Evolutionary conservation across 805 yeast species (phyloP), one percentile per base, ranked within the genome.

Genomic region (Wickerhamia fluorescens): DNA sequence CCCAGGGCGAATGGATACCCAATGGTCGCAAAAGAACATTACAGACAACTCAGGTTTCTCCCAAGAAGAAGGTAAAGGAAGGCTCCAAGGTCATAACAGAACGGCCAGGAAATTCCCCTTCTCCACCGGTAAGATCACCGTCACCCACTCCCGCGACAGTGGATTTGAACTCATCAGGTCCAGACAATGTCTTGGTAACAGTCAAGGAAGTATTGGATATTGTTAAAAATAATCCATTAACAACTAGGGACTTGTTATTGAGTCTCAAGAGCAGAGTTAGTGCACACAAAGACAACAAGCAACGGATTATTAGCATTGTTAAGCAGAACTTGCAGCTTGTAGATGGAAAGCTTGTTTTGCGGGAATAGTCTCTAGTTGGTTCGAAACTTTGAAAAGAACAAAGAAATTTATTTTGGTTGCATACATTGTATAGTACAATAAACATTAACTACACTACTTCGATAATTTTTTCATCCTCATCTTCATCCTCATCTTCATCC

Each of bases 1-100:
- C 92, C 2, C 58, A 51, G 12, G 95, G 95, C 16, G 83, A 76
- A 30, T 88, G 96, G 96, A 79, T 79, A 53, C 89, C 95, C 14
- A 63, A 62, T 7, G 64, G 63, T 37, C 70, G 55, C 16, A 59
- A 58, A 34, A 47, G 66, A 28, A 70, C 69, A 43, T 64, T 63
- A 34, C 45, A 55, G 14, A 67, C 61, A 33, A 25, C 45, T 5
- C 52, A 45, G 11, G 31, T 40, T 5, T 43, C 52, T 7, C 27
- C 49, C 7, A 63, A 57, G 35, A 58, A 53, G 36, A 35, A 34
- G 29, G 33, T 28, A 31, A 51, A 41, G 23, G 35, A 25, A n/a
- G 33, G 28, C 8, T 14, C 29, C 31, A 16, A 25, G n/a, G n/a
- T n/a, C n/a, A n/a, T n/a, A n/a, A n/a, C n/a, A n/a, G n/a, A n/a